Evolutionary conservation across 352 stramenopile genomes (phyloP).

Genomic region (Globisporangium alternatum): DNA sequence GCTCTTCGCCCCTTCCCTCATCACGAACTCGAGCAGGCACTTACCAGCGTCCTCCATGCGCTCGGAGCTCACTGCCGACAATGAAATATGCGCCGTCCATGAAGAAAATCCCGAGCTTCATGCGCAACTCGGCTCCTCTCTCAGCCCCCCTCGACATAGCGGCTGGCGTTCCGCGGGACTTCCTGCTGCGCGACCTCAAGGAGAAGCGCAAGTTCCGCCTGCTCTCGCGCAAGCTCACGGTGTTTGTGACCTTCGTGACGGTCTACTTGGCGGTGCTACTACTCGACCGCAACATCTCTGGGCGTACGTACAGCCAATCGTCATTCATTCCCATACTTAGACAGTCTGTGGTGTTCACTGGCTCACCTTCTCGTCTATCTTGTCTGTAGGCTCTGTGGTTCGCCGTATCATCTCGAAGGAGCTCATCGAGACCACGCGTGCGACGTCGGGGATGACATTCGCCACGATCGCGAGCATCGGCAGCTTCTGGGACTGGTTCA

Average conservation of each 20-base stretch:
- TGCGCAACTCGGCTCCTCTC: conserved; percentile 2
- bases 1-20: not conserved
- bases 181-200: conserved; percentile 57
- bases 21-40: not conserved
- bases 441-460: conserved; percentile 36
- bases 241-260: conserved; percentile 65
- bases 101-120: conserved; percentile 14
- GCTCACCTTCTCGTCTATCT: not conserved
- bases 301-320: conserved; percentile 29
- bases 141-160: conserved; percentile 14
- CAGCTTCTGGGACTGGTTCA: conserved; percentile 61
- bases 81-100: conserved; percentile 17
- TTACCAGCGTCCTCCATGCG: not conserved
- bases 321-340: not conserved
- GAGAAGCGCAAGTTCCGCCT: conserved; percentile 71
- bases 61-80: not conserved
- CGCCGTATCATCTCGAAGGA: conserved; percentile 54
- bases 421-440: conserved; percentile 37
- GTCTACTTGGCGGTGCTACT: conserved; percentile 61
- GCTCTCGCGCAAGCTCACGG: conserved; percentile 54
- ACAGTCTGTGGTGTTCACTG: not conserved
- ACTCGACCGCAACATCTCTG: conserved; percentile 69
- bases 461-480: conserved; percentile 35
- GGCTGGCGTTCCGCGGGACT: conserved; percentile 35
- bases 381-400: conserved; percentile 42